Evolutionary conservation across 2,329 filamentous ascomycete genomes (phyloP), one percentile per base, ranked within the genome.

Genomic region (Coleophoma eucalyptorum): DNA sequence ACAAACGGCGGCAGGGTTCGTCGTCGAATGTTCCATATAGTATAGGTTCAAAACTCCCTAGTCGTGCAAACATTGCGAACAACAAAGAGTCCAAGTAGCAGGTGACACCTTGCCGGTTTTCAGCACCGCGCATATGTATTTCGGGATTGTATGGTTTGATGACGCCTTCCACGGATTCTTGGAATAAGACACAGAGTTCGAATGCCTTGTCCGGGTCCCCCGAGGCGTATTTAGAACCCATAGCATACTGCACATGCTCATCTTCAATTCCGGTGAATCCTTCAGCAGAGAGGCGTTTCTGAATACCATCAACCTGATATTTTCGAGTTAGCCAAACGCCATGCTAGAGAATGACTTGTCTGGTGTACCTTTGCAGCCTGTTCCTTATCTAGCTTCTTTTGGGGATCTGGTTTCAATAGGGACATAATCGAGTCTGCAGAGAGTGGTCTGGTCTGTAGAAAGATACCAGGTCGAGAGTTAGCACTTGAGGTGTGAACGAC

Each of bases 1-100:
- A 86, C 48, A 99, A 74, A 59, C 84, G 89, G 59, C 81, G 84
- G 55, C 86, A 81, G 11, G 74, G 69, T 55, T 90, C 83, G 54
- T 94, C 88, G 21, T 84, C 79, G 55, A 90, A 89, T 7, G 86
- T 83, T 51, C 86, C 87, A 66, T 89, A 92, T 33, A 97, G 76
- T 77, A 97, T 96, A 45, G 88, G 90, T 68, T 97, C 93, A 66
- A 96, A 99, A 56, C 88, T 92, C 58, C 90, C 87, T 35, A 97
- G 77, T 53, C 89, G 86, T 16, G 89, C 88, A 66, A 97, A 97
- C 90, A 99, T 97, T 67, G 93, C 88, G 66, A 97, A 97, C 1
- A 99, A 78, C 19, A 97, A 73, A 0, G 93, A 81, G 67, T 97
- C 94, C 15, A 97, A 75, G 66, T 95, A 97, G 72, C 94, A 99